These are phyloP conservation scores for Sanghuangporus weigelae DNA, from an alignment of 1,284 basidiomycete genomes.

Conservation along the genomic window DNA sequence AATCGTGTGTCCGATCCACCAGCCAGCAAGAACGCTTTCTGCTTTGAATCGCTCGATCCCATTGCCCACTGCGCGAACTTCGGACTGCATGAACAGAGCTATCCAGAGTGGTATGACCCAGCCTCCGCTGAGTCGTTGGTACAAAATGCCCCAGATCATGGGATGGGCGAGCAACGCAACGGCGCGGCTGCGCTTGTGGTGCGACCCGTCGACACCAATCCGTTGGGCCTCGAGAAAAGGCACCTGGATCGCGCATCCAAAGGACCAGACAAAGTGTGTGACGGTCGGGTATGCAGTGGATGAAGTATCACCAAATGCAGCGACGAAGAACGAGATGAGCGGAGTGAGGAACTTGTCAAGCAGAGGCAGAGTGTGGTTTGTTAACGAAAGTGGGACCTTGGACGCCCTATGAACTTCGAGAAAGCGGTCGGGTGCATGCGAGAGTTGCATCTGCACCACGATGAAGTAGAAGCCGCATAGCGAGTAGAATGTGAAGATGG, in stretches of 20 bases:
- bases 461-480: slow-evolving; percentile 18
- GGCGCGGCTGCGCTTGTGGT: background rate
- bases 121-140: slow-evolving; percentile 18
- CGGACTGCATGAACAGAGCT: slow-evolving; percentile 12
- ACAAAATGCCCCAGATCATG: slow-evolving; percentile 17
- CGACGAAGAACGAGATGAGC: slow-evolving; percentile 18
- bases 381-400: slow-evolving; percentile 11
- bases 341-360: slow-evolving; percentile 16
- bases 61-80: slow-evolving; percentile 3
- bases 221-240: slow-evolving; percentile 16
- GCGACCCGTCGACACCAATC: background rate
- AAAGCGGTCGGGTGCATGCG: slow-evolving; percentile 17
- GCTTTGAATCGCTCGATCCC: slow-evolving; percentile 11
- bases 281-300: slow-evolving; percentile 16
- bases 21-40: slow-evolving; percentile 15
- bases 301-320: slow-evolving; percentile 15
- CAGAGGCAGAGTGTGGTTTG: slow-evolving; percentile 5
- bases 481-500: slow-evolving; percentile 14
- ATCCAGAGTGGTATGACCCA: slow-evolving; percentile 17
- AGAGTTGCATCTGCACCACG: slow-evolving; percentile 12
- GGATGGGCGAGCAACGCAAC: slow-evolving; percentile 4
- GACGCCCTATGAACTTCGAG: slow-evolving; percentile 17
- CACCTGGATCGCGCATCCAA: slow-evolving; percentile 14
- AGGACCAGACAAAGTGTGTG: slow-evolving; percentile 18
- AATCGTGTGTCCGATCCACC: slow-evolving; percentile 17